A percentile compares a stretch with the other conserved stretches of the same genome.
Conservation (phyloP, 495 filamentous ascomycete genomes). For the Tuber indicum region DNA sequence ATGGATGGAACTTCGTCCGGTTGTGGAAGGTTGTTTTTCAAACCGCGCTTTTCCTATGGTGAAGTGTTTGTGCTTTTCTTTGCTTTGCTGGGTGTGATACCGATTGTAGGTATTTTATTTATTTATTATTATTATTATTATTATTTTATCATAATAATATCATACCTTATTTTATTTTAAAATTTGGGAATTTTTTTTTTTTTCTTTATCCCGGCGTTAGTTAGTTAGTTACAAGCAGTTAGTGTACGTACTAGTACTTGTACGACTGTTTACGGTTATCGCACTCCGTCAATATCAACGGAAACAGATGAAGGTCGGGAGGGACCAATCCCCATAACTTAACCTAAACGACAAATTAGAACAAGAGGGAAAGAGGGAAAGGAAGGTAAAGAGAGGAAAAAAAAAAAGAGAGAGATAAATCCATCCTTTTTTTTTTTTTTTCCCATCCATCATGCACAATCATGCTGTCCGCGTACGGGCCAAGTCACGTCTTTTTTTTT, state of each 20-base stretch:
- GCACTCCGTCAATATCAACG: neutral
- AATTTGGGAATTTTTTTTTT: too few species aligned
- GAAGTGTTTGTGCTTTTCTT: constrained; percentile 29
- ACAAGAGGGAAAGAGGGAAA: neutral
- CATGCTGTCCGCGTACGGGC: neutral
- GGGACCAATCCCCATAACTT: too few species aligned
- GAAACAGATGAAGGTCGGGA: neutral
- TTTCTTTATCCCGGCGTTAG: neutral
- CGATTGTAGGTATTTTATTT: neutral
- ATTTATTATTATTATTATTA: too few species aligned
- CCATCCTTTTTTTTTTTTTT: neutral
- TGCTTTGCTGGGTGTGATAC: neutral
- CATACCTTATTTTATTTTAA: too few species aligned
- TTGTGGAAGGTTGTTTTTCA: too few species aligned
- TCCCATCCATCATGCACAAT: neutral
- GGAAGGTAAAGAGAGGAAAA: neutral
- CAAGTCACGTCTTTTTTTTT: neutral
- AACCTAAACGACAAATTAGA: neutral
- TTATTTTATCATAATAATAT: too few species aligned
- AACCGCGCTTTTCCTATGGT: too few species aligned
- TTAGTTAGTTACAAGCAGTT: too few species aligned
- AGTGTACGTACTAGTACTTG: too few species aligned
- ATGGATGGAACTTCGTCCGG: too few species aligned
- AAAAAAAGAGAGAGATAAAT: neutral
- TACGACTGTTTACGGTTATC: too few species aligned